Conservation (phyloP, 192 early-diverging fungal species). For the Backusella luteola region DNA sequence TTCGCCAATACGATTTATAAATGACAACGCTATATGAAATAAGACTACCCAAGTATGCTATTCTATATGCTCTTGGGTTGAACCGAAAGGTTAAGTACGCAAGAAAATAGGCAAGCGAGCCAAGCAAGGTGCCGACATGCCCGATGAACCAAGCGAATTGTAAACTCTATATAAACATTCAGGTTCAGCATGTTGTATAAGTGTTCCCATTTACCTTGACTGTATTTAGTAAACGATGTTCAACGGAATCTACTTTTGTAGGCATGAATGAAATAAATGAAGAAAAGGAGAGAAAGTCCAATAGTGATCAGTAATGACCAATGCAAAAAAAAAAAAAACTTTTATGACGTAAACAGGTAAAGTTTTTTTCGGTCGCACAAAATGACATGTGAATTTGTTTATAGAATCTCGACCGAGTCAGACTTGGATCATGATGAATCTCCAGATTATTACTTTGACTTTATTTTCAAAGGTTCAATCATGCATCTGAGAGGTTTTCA, state of each 20-base stretch:
- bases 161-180: constrained; percentile 33
- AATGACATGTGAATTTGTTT: too few species aligned
- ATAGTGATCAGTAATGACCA: background rate
- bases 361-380: too few species aligned
- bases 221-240: background rate
- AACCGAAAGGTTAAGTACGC: constrained; percentile 42
- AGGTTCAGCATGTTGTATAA: background rate
- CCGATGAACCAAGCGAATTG: constrained; percentile 56
- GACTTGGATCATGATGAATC: too few species aligned
- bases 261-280: background rate
- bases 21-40: constrained; percentile 74
- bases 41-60: constrained; percentile 66
- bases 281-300: background rate
- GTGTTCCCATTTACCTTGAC: background rate
- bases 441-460: too few species aligned
- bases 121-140: constrained; percentile 41
- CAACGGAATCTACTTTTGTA: background rate
- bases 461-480: too few species aligned
- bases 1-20: constrained; percentile 73
- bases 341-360: background rate
- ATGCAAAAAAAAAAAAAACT: background rate
- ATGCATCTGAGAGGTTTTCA: too few species aligned
- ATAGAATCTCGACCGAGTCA: too few species aligned
- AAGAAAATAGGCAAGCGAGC: constrained; percentile 38
- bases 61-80: constrained; percentile 47